Base-by-base conservation (phyloP, 305 asterid genomes). In the Caryopteris hybrid region DNA sequence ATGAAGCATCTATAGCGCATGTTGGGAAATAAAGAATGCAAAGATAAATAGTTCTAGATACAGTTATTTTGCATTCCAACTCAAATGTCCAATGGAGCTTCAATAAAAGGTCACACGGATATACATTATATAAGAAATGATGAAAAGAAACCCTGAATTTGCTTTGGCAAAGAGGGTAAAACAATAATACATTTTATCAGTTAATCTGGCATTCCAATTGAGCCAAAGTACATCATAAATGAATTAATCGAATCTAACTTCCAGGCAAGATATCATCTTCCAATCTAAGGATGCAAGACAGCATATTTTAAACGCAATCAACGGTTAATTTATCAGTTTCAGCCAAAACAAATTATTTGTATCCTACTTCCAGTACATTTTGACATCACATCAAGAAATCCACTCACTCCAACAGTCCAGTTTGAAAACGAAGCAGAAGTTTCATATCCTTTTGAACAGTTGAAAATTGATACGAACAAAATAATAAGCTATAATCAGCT, bases 381-480 rank as follows among this genome's bases (percentile, higher is more conserved):
- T 10, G 58, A 31, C 54, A 67, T 50, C 57, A 11, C 34, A 63
- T 50, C 10, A 61, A 56, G 47, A 63, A 62, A 54, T 20, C 52
- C 66, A 41, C 31, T 31, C 72, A n/a, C 22, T 43, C 64, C 69
- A 53, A 17, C 39, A 36, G 38, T 59, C 53, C 39, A 61, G 60
- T 69, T 60, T 42, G 54, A 65, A 61, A 60, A 61, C 16, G 66
- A 60, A 66, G 9, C 59, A 63, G 61, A 41, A 70, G 12, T n/a
- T 29, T 29, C 21, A 6, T 7, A 22, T 1, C 54, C 27, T 12
- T 14, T 29, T 5, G 58, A 43, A 45, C 29, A 56, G 51, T 23
- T 33, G 14, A 5, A 63, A 63, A 52, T 36, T 39, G 46, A 66
- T 29, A n/a, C 29, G 12, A 64, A 53, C 33, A 47, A 42, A 36